phyloP scores from a whole-genome alignment of 176 grass and related monocot species.

The Hordeum marinum region DNA sequence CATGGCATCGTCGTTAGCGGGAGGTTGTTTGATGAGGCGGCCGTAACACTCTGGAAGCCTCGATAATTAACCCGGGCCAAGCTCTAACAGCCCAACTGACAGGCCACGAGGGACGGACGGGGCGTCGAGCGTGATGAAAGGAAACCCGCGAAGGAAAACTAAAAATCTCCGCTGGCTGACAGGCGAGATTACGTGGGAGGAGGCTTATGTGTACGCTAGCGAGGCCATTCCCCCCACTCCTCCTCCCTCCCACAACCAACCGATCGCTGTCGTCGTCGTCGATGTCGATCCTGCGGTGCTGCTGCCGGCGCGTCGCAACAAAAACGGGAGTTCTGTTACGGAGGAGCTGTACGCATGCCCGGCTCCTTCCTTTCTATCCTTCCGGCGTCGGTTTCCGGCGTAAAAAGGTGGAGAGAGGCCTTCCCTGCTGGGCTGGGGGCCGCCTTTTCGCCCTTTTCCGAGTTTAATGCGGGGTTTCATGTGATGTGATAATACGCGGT shows the following conservation, averaged over 20 bases:
- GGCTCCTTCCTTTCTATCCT: neutral
- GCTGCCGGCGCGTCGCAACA: conserved; percentile 3
- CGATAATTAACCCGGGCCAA: neutral
- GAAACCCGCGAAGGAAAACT: neutral
- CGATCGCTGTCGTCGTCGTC: neutral
- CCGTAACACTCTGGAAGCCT: neutral
- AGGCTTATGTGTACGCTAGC: neutral
- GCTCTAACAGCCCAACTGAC: neutral
- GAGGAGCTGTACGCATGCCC: neutral
- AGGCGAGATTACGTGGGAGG: neutral
- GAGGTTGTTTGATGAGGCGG: neutral
- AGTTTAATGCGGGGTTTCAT: neutral
- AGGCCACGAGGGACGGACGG: neutral
- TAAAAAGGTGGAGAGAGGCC: neutral
- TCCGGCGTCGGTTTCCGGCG: neutral
- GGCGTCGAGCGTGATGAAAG: neutral
- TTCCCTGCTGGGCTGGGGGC: neutral
- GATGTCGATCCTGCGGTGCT: too few species aligned
- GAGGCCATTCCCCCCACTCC: neutral
- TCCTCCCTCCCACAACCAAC: neutral
- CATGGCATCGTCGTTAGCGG: neutral
- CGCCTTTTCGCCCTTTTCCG: neutral
- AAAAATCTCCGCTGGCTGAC: neutral
- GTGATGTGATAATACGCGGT: neutral
- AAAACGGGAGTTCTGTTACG: neutral